Conservation (phyloP, 345 rosid genomes). For the Syzygium aqueum region DNA sequence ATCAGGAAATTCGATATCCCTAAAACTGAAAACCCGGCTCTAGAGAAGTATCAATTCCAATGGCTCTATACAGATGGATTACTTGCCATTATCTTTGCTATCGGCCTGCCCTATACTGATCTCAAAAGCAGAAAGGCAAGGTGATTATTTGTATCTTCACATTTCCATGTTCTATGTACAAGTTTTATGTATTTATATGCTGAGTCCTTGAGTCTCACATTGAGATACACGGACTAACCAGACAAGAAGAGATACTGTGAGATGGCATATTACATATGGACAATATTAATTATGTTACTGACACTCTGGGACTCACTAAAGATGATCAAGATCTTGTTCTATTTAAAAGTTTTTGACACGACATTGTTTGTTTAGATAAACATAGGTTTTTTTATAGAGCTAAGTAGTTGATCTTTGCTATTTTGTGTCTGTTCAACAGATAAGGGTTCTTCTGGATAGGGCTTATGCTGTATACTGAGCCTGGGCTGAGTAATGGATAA, state of each 20-base stretch:
- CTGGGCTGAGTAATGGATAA: neutral
- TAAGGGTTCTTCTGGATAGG: no score
- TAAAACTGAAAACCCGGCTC: slow-evolving; percentile 16
- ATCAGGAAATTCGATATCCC: slow-evolving; percentile 43
- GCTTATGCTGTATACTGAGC: no score
- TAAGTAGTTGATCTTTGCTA: no score
- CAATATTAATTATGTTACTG: neutral
- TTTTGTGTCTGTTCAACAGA: no score
- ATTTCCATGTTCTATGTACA: neutral
- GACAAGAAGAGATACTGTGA: neutral
- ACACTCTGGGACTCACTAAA: neutral
- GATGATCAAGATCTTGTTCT: neutral
- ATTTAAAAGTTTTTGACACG: neutral
- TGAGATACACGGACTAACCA: neutral
- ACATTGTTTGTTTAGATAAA: neutral
- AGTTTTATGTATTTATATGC: neutral
- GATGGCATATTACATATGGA: neutral
- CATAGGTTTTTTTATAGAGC: no score
- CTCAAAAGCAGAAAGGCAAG: slow-evolving; percentile 56
- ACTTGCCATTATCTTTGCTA: slow-evolving; percentile 54
- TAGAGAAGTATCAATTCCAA: slow-evolving; percentile 31
- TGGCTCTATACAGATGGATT: slow-evolving; percentile 58
- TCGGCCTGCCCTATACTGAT: slow-evolving; percentile 40
- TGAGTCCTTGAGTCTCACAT: neutral
- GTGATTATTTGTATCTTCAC: neutral